These are phyloP conservation scores for Paramecium primaurelia DNA, from an alignment of 73 alveolate species.

Conservation along the genomic window DNA sequence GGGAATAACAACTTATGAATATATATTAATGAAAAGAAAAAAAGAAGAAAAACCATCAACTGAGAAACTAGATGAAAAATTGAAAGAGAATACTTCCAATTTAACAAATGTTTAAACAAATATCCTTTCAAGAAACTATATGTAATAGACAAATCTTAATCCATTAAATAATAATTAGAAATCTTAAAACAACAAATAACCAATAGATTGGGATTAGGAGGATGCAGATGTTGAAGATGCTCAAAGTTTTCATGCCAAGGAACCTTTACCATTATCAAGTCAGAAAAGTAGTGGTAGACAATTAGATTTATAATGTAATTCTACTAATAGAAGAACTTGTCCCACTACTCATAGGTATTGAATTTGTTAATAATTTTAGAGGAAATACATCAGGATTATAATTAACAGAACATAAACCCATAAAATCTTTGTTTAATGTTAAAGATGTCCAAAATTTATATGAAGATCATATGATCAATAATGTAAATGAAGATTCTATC, in stretches of 20 bases:
- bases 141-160: background rate
- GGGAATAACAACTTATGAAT: background rate
- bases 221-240: slow-evolving; percentile 7
- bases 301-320: background rate
- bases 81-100: background rate
- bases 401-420: background rate
- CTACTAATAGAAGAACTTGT: background rate
- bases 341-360: background rate
- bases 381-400: background rate
- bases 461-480: background rate
- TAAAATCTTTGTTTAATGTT: background rate
- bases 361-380: background rate
- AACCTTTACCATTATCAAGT: background rate
- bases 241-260: background rate
- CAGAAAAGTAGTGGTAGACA: background rate
- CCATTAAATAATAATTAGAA: background rate
- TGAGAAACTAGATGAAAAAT: background rate
- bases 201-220: background rate
- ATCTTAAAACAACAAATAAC: background rate
- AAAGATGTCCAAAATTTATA: background rate
- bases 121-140: background rate
- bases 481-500: slow-evolving; percentile 25
- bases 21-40: background rate
- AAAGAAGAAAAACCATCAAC: background rate
- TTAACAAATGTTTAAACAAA: background rate